Percentiles rank a stretch among this genome's conserved stretches.
These are phyloP conservation scores for Capronia coronata DNA, from an alignment of 2,329 filamentous ascomycete species.

Conservation along the genomic window DNA sequence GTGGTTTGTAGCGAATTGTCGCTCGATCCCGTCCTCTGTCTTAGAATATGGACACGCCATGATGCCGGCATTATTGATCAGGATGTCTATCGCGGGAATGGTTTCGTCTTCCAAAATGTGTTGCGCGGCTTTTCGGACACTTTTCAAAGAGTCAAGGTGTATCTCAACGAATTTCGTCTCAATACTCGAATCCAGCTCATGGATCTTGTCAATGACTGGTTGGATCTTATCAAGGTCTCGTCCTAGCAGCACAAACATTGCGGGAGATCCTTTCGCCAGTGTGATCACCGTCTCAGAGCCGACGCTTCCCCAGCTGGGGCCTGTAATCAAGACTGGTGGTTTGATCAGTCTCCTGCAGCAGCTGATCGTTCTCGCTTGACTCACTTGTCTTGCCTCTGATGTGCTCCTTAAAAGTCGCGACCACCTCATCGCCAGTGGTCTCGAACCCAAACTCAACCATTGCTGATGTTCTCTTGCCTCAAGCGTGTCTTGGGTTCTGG, in stretches of 20 bases:
- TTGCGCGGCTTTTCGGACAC: conserved; percentile 10
- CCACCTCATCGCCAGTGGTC: conserved; percentile 30
- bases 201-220: conserved; percentile 25
- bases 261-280: conserved; percentile 28
- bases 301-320: conserved; percentile 23
- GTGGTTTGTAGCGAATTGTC: conserved; percentile 36
- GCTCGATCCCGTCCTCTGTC: conserved; percentile 34
- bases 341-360: no score
- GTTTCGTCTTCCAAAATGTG: conserved; percentile 20
- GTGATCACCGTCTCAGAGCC: conserved; percentile 28
- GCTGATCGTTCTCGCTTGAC: conserved; percentile 33
- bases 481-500: no score
- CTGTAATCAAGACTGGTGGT: conserved; percentile 29
- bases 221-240: conserved; percentile 25
- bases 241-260: conserved; percentile 28
- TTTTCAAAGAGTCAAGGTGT: conserved; percentile 11
- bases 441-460: conserved; percentile 2
- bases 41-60: conserved; percentile 29
- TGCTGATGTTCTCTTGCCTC: no score
- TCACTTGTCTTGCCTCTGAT: conserved; percentile 30
- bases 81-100: conserved; percentile 33
- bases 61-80: conserved; percentile 42
- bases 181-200: conserved; percentile 4
- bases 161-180: conserved; percentile 8
- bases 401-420: conserved; percentile 28